Evolutionary conservation across 2,329 filamentous ascomycete species (phyloP).

Genomic region (Dactylella cylindrospora): DNA sequence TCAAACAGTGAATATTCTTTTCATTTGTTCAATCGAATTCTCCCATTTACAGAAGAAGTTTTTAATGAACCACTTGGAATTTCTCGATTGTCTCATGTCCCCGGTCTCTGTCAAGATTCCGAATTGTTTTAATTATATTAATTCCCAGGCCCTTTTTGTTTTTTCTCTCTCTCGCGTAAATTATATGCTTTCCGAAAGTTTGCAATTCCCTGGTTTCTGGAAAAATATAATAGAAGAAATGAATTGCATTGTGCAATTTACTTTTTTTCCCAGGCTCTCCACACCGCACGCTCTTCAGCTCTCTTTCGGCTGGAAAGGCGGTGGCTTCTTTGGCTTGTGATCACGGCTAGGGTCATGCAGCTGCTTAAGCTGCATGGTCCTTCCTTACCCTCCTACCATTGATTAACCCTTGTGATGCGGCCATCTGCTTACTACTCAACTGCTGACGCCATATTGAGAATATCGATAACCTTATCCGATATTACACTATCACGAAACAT

Average conservation of each 20-base stretch:
- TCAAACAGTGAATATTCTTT: no score
- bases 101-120: no score
- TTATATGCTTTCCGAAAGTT: slow-evolving; percentile 33
- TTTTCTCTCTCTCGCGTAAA: slow-evolving; percentile 8
- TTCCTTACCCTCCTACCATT: slow-evolving; percentile 1
- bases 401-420: slow-evolving; percentile 23
- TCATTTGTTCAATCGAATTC: no score
- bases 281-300: slow-evolving; percentile 9
- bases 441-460: slow-evolving; percentile 23
- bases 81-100: no score
- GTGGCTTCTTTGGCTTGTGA: slow-evolving; percentile 41
- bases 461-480: slow-evolving; percentile 2
- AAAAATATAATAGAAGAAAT: not conserved
- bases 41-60: no score
- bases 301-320: no score
- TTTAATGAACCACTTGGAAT: no score
- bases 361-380: not conserved
- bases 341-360: slow-evolving; percentile 10
- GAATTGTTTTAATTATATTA: no score
- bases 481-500: not conserved
- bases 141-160: no score
- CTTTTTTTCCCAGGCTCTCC: no score
- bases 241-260: no score
- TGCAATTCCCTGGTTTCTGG: slow-evolving; percentile 26
- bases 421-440: slow-evolving; percentile 16